Conservation (phyloP, 441 rosid species). For the Brassica balearica region DNA sequence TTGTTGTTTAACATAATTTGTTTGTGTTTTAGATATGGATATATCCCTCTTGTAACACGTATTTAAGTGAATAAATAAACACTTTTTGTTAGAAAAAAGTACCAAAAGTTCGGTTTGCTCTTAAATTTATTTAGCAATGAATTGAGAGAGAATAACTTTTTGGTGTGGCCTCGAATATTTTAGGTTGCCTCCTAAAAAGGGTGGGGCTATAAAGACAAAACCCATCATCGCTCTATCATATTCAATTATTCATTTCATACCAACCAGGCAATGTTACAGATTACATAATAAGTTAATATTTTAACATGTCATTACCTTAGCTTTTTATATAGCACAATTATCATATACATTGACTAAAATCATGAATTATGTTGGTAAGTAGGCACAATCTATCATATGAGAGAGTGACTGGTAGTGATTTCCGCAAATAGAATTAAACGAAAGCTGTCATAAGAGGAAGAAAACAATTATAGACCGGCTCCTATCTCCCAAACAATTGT, state of each 20-base stretch:
- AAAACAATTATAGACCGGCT: neutral
- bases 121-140: neutral
- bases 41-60: neutral
- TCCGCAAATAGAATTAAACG: neutral
- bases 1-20: neutral
- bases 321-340: neutral
- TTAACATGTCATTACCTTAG: neutral
- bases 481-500: neutral
- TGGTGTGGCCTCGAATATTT: constrained; percentile 9
- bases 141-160: neutral
- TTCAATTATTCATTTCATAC: constrained; percentile 14
- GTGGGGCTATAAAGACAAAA: neutral
- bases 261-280: neutral
- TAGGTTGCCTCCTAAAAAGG: constrained; percentile 6
- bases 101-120: neutral
- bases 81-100: neutral
- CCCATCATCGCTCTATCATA: neutral
- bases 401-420: neutral
- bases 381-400: constrained; percentile 1
- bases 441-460: neutral
- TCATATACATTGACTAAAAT: neutral
- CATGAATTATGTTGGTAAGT: neutral
- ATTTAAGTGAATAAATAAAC: neutral
- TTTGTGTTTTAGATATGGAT: neutral
- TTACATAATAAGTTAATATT: neutral